These are phyloP conservation scores for Annulohypoxylon truncatum DNA, from an alignment of 2,329 filamentous ascomycete species.

Conservation along the genomic window DNA sequence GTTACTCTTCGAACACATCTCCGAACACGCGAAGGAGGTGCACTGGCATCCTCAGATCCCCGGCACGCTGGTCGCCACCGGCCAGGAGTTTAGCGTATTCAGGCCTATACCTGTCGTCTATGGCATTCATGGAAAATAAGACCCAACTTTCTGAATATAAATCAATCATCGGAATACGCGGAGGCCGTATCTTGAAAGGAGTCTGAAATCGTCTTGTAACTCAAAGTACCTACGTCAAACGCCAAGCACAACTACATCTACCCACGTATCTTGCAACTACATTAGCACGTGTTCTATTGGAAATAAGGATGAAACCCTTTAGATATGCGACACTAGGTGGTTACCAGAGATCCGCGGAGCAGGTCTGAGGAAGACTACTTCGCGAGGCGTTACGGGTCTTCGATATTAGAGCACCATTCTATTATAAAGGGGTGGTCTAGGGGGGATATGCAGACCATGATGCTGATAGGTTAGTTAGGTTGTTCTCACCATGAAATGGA, in stretches of 20 bases:
- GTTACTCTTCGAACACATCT: slow-evolving; percentile 95
- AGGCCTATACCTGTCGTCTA: slow-evolving; percentile 83
- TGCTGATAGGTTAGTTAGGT: not conserved
- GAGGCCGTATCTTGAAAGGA: not conserved
- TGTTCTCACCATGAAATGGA: slow-evolving; percentile 4
- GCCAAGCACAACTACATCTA: not conserved
- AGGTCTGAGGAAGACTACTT: not conserved
- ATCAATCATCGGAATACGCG: not conserved
- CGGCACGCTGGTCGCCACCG: slow-evolving; percentile 88
- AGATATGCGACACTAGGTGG: not conserved
- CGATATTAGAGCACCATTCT: not conserved
- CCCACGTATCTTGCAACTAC: not conserved
- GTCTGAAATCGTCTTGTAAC: not conserved
- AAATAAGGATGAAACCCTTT: not conserved
- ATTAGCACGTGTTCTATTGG: no score
- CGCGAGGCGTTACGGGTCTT: not conserved
- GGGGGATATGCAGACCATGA: not conserved
- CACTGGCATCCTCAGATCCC: slow-evolving; percentile 99
- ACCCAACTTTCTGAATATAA: not conserved
- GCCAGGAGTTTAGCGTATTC: slow-evolving; percentile 87
- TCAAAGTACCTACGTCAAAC: not conserved
- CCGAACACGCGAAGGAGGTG: slow-evolving; percentile 92
- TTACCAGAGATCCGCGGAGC: not conserved
- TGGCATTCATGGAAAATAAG: slow-evolving; percentile 49
- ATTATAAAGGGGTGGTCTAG: no score